Evolutionary conservation across 768 basidiomycete genomes (phyloP).

Genomic region (Trametes sanguinea): DNA sequence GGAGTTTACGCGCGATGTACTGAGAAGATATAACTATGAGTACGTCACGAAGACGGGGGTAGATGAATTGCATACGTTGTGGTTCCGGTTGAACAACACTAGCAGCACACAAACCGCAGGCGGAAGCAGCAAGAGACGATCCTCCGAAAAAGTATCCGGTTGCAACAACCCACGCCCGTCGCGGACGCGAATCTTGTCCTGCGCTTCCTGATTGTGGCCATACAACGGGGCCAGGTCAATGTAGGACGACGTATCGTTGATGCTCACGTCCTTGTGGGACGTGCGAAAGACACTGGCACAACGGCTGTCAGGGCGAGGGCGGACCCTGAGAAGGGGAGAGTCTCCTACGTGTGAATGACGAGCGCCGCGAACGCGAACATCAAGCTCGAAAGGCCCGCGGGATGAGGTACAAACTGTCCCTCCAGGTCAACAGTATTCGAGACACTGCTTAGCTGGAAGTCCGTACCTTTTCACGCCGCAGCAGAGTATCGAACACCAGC

Average conservation of each 20-base stretch:
- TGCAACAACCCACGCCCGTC: slow-evolving; percentile 67
- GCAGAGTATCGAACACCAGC: slow-evolving; percentile 76
- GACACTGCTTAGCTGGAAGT: neutral
- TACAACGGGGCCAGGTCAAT: slow-evolving; percentile 85
- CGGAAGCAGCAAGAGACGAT: slow-evolving; percentile 76
- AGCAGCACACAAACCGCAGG: slow-evolving; percentile 74
- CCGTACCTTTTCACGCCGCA: slow-evolving; percentile 68
- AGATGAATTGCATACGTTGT: slow-evolving; percentile 58
- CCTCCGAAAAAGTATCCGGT: slow-evolving; percentile 79
- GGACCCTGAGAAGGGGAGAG: no score
- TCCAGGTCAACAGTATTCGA: neutral
- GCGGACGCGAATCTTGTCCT: slow-evolving; percentile 55
- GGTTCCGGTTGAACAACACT: slow-evolving; percentile 88
- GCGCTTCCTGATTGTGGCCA: slow-evolving; percentile 65
- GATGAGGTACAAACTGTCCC: slow-evolving; percentile 69
- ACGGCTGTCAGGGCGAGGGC: no score
- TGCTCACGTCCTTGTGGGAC: slow-evolving; percentile 58
- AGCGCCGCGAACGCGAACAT: slow-evolving; percentile 85
- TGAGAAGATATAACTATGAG: slow-evolving; percentile 31
- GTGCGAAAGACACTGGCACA: slow-evolving; percentile 76
- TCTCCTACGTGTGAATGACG: slow-evolving; percentile 69
- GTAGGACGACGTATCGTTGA: slow-evolving; percentile 87
- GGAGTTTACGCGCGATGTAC: slow-evolving; percentile 78
- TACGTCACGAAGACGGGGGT: neutral
- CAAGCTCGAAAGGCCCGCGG: slow-evolving; percentile 73